Evolutionary conservation across 106 monocot genomes (phyloP).

Genomic region (Ottelia alismoides): DNA sequence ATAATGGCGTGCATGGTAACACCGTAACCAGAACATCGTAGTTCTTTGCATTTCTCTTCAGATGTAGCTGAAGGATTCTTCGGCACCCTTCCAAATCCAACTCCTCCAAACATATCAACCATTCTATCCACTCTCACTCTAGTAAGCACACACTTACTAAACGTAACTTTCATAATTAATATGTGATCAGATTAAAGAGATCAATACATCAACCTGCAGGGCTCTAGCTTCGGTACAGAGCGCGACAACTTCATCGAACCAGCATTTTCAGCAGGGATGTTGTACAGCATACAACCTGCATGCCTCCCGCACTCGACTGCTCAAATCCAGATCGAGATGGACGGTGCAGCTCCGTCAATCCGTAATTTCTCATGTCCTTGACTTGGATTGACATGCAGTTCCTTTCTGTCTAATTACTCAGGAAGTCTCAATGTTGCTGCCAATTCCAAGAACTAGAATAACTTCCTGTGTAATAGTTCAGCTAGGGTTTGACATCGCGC

Average conservation of each 20-base stretch:
- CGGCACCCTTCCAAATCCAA: background rate
- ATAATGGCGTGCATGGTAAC: too few relatives aligned
- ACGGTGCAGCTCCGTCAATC: constrained; percentile 6
- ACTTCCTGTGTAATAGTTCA: too few relatives aligned
- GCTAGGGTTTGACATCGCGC: too few relatives aligned
- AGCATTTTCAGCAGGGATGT: constrained; percentile 16
- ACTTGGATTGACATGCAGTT: background rate
- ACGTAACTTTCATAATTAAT: background rate
- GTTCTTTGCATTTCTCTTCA: background rate
- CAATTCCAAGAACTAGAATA: too few relatives aligned
- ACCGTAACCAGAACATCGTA: too few relatives aligned
- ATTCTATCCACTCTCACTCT: constrained; percentile 12
- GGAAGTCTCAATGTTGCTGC: too few relatives aligned
- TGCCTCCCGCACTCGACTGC: too few relatives aligned
- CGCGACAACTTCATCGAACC: constrained; percentile 21
- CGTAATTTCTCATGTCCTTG: background rate
- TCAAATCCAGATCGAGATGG: background rate
- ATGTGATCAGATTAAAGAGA: background rate
- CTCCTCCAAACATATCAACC: constrained; percentile 2
- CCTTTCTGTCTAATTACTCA: background rate
- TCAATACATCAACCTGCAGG: constrained; percentile 14
- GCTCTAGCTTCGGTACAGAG: constrained; percentile 10
- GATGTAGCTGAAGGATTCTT: constrained; percentile 21
- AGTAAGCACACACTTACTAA: constrained; percentile 7
- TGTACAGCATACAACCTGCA: constrained; percentile 24